These are phyloP conservation scores for Geotrichum bryndzae DNA, from an alignment of 1,139 yeast genomes.

Conservation along the genomic window DNA sequence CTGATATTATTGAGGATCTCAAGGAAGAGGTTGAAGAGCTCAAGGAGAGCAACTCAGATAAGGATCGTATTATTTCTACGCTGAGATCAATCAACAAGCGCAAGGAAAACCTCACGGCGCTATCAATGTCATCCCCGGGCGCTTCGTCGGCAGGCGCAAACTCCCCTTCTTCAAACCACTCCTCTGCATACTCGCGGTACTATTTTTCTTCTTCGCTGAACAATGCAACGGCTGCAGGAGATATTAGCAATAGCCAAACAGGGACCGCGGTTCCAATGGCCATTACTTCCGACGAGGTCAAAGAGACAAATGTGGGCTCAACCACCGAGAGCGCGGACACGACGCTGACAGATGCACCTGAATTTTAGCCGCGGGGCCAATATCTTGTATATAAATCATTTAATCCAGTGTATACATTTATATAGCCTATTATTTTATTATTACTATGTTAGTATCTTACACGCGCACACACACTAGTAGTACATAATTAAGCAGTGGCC, in stretches of 20 bases:
- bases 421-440: not conserved
- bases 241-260: not conserved
- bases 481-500: too few relatives aligned
- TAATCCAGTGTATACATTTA: not conserved
- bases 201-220: conserved; percentile 17
- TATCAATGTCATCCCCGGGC: conserved; percentile 9
- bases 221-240: not conserved
- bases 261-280: not conserved
- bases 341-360: conserved; percentile 6
- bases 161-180: conserved; percentile 15
- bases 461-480: too few relatives aligned
- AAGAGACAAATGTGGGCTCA: not conserved
- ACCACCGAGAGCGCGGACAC: not conserved
- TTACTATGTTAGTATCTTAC: not conserved
- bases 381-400: not conserved
- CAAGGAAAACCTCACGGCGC: conserved; percentile 26
- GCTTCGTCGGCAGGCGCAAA: conserved; percentile 3
- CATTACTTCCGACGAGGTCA: not conserved
- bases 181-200: conserved; percentile 24
- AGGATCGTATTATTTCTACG: conserved; percentile 74
- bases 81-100: conserved; percentile 36
- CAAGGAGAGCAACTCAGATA: conserved; percentile 54
- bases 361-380: not conserved
- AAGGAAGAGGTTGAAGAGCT: conserved; percentile 66
- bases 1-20: conserved; percentile 47